phyloP scores from a whole-genome alignment of 176 grass and related monocot species.

The Hordeum marinum region DNA sequence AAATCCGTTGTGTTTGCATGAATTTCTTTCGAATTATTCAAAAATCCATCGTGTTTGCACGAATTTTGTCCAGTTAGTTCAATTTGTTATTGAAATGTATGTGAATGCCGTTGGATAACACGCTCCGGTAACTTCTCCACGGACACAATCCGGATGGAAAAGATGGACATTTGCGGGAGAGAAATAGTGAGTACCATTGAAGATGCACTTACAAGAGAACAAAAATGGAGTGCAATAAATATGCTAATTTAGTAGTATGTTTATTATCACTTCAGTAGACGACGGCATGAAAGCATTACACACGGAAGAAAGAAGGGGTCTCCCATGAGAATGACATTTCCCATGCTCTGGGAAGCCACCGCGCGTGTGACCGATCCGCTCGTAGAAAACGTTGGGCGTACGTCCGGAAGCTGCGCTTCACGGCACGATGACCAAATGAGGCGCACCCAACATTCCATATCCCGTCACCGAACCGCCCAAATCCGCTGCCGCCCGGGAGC shows the following conservation, averaged over 20 bases:
- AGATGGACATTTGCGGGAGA: too few species aligned
- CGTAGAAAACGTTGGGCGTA: not conserved
- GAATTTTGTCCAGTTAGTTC: too few species aligned
- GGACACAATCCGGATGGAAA: too few species aligned
- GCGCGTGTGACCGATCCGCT: not conserved
- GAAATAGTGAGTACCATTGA: too few species aligned
- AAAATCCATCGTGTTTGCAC: too few species aligned
- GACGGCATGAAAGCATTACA: not conserved
- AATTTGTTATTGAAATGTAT: too few species aligned
- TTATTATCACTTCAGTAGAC: not conserved
- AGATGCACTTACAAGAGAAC: not conserved
- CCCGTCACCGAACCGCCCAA: slow-evolving; percentile 33
- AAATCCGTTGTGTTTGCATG: too few species aligned
- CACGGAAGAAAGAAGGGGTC: not conserved
- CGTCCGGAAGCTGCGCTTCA: not conserved
- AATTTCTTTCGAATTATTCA: too few species aligned
- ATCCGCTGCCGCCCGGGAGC: not conserved
- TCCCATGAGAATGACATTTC: slow-evolving; percentile 28
- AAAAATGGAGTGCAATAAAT: not conserved
- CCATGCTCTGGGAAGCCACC: slow-evolving; percentile 2
- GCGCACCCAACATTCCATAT: slow-evolving; percentile 17
- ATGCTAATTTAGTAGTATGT: not conserved
- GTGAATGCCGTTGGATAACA: too few species aligned
- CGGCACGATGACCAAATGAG: not conserved
- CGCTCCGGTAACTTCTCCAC: too few species aligned